Conservation (phyloP, 2,329 filamentous ascomycete genomes). For the Colletotrichum acutatum region DNA sequence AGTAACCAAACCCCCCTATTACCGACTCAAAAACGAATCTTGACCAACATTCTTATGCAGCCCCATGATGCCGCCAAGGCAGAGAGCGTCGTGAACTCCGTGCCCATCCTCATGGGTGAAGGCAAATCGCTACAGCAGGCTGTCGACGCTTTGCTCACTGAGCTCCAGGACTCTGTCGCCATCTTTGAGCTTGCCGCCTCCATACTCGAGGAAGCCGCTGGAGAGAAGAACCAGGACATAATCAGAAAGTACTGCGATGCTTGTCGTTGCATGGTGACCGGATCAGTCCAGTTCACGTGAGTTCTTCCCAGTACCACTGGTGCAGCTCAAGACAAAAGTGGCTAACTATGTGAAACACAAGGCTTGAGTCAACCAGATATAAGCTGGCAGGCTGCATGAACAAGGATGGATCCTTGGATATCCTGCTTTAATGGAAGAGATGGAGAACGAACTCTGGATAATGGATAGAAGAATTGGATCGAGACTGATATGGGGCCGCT, state of each 20-base stretch:
- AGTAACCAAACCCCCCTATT: not conserved
- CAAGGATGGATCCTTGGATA: slow-evolving; percentile 47
- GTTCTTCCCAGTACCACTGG: slow-evolving; percentile 20
- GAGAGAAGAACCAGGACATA: not conserved
- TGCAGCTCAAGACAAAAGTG: not conserved
- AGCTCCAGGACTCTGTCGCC: slow-evolving; percentile 38
- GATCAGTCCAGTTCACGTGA: slow-evolving; percentile 47
- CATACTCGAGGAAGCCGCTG: slow-evolving; percentile 27
- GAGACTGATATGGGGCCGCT: too few relatives aligned
- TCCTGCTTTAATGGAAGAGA: slow-evolving; percentile 40
- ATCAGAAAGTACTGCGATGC: slow-evolving; percentile 44
- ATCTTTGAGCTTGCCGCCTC: slow-evolving; percentile 40
- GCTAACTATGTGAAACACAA: slow-evolving; percentile 20
- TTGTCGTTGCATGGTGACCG: slow-evolving; percentile 44
- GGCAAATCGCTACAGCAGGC: slow-evolving; percentile 35
- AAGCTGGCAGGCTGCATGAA: slow-evolving; percentile 43
- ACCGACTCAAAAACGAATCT: not conserved
- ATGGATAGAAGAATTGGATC: not conserved
- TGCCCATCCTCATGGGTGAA: slow-evolving; percentile 40
- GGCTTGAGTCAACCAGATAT: slow-evolving; percentile 47
- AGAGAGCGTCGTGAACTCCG: slow-evolving; percentile 43
- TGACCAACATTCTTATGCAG: not conserved
- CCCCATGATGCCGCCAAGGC: slow-evolving; percentile 29
- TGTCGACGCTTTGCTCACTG: slow-evolving; percentile 35
- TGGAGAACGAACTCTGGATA: not conserved